A percentile compares a stretch with the other conserved stretches of the same genome.
Evolutionary conservation across 306 rosid species (phyloP).

Genomic region (Rosa multiflora): DNA sequence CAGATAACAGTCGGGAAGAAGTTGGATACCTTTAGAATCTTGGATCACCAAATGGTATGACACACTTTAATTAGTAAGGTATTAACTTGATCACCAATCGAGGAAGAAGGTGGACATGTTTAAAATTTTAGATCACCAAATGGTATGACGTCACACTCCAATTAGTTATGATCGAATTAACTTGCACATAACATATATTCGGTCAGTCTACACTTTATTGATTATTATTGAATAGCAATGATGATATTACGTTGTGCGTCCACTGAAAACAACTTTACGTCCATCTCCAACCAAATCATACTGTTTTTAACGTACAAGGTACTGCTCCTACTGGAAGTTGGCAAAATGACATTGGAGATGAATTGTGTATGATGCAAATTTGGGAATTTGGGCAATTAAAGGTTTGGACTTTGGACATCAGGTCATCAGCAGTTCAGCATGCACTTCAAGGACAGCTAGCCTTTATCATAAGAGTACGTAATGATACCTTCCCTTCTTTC

Average conservation of each 20-base stretch:
- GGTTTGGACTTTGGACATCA: neutral
- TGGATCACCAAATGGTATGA: too few relatives aligned
- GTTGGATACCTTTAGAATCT: too few relatives aligned
- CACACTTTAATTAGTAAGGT: too few relatives aligned
- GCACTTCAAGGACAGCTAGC: neutral
- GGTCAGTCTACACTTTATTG: neutral
- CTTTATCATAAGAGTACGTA: neutral
- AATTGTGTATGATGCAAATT: neutral
- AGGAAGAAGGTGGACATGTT: neutral
- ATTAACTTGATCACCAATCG: neutral
- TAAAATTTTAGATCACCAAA: neutral
- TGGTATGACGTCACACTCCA: neutral
- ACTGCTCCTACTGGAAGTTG: neutral
- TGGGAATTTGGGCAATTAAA: neutral
- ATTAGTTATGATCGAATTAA: neutral
- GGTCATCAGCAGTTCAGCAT: neutral
- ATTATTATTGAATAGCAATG: neutral
- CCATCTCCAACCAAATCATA: neutral
- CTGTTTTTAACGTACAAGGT: slow-evolving; percentile 6
- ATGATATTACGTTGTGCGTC: neutral
- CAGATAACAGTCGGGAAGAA: too few relatives aligned
- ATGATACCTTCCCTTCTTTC: neutral
- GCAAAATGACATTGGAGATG: neutral
- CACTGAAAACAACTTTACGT: neutral
- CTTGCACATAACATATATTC: neutral